Base-by-base conservation (phyloP, 176 grass and related monocot species). In the Triticum monococcum region DNA sequence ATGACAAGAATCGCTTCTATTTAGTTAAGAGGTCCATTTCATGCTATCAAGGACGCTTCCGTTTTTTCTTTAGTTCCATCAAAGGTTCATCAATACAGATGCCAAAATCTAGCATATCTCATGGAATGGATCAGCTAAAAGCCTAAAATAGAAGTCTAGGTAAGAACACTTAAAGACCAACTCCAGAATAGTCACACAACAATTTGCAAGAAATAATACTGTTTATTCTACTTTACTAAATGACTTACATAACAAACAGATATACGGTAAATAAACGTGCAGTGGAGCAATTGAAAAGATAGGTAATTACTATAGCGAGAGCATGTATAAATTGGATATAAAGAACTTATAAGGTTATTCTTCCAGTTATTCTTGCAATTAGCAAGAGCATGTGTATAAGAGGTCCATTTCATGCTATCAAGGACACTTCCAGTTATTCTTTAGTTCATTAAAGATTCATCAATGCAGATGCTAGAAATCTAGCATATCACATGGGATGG, bases 61-160 rank as follows among this genome's bases (percentile, higher is more conserved):
- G 5, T 9, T 38, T 46, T 74, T 86, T 56, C 75, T 79, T 57
- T 69, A 5, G 57, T 82, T 82, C n/a, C 22, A 81, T 67, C 81
- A 80, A 79, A 86, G 59, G 36, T 62, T 80, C 37, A 79, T 23
- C 65, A 24, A 45, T 86, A 57, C 65, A 83, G 48, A 80, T 85
- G 32, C 65, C 64, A 79, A 73, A 87, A 32, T 87, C 77, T 33
- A 91, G n/a, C 31, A 84, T 87, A 68, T 12, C 18, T 70, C 26
- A 76, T 56, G 16, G 17, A 72, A 72, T 22, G 40, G 61, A 74
- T 33, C 32, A 79, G 22, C 25, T 30, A 60, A 18, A 54, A 54
- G 14, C 50, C 50, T 50, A 50, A 86, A 79, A 70, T 26, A 68
- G n/a, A 79, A 79, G 13, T 41, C 4, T 70, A n/a, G 48, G 22